Evolutionary conservation across 2,329 filamentous ascomycete species (phyloP), one percentile per base, ranked within the genome.

Genomic region (Lomentospora prolificans): DNA sequence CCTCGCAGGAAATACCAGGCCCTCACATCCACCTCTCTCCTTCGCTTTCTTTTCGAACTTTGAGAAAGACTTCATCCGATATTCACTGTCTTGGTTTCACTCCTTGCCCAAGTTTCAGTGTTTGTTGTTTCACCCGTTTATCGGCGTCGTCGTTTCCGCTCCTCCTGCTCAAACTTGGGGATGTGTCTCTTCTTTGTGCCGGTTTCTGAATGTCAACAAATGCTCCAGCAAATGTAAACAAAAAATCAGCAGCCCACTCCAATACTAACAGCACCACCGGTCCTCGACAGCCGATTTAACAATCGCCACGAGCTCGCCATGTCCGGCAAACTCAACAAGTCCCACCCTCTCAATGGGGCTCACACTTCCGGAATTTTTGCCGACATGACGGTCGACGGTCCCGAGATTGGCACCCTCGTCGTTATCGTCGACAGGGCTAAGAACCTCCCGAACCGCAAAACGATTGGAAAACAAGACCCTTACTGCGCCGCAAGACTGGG

Each of bases 381-480:
- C 52, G 91, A 96, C 72, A 90, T 95, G 85, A 89, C 85, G 19
- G 82, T 95, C 57, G 92, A 97, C 68, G 94, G 94, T 1, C 92
- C 94, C 3, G 79, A 89, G 58, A 96, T 99, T 65, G 94, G 94
- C 62, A 97, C 91, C 1, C 77, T 99, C 63, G 90, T 99, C 50
- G 81, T 90, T 57, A 86, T 99, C 64, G 83, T 97, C 65, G 94
- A 99, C 73, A 82, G 91, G 62, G 94, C 91, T 54, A 97, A 96
- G 81, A 99, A 99, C 69, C 75, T 99, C 62, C 94, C 94, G 53
- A 99, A 99, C 72, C 77, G 90, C 63, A 95, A 95, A 76, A 94
- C 90, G 4, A 96, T 99, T 77, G 94, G 94, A 56, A 99, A 99
- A 73, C 94, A 99, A 74, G 91, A 97, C 68, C 92, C 94, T 0